Evolutionary conservation across 495 filamentous ascomycete species (phyloP).

Genomic region (Penicillium robsamsonii): DNA sequence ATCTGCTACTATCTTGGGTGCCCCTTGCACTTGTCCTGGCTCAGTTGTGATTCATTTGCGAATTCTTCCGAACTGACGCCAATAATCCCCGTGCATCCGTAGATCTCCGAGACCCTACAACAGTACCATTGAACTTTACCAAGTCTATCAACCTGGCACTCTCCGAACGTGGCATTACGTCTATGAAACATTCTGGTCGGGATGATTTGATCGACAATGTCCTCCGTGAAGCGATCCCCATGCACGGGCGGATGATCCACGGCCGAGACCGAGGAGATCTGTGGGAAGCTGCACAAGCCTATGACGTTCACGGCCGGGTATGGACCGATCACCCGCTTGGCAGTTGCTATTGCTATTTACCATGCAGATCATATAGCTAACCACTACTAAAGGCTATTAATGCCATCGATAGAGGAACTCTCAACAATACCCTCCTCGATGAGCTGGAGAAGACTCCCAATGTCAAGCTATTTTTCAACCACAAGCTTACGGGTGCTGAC

Average conservation of each 20-base stretch:
- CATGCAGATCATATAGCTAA: slow-evolving; percentile 10
- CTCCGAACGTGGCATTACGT: slow-evolving; percentile 90
- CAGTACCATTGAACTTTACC: slow-evolving; percentile 88
- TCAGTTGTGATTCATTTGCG: slow-evolving; percentile 14
- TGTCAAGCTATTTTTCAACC: slow-evolving; percentile 85
- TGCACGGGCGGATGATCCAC: slow-evolving; percentile 98
- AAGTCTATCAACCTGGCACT: slow-evolving; percentile 96
- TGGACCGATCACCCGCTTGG: slow-evolving; percentile 19
- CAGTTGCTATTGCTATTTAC: background rate
- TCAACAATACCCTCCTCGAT: slow-evolving; percentile 87
- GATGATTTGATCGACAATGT: slow-evolving; percentile 69
- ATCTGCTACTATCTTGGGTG: background rate
- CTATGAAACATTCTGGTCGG: slow-evolving; percentile 65
- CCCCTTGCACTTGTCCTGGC: slow-evolving; percentile 4
- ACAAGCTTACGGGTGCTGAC: slow-evolving; percentile 86
- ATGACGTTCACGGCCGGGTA: slow-evolving; percentile 88
- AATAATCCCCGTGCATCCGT: slow-evolving; percentile 22
- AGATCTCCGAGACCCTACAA: slow-evolving; percentile 86
- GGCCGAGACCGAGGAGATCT: slow-evolving; percentile 63
- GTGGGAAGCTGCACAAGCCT: slow-evolving; percentile 77
- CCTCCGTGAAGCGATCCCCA: slow-evolving; percentile 76
- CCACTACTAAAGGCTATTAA: slow-evolving; percentile 49
- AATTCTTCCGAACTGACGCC: slow-evolving; percentile 17
- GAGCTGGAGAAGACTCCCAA: slow-evolving; percentile 78
- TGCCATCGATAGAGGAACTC: slow-evolving; percentile 69